Conservation (phyloP, 1,139 yeast species). For the Scheffersomyces cryptocercus region DNA sequence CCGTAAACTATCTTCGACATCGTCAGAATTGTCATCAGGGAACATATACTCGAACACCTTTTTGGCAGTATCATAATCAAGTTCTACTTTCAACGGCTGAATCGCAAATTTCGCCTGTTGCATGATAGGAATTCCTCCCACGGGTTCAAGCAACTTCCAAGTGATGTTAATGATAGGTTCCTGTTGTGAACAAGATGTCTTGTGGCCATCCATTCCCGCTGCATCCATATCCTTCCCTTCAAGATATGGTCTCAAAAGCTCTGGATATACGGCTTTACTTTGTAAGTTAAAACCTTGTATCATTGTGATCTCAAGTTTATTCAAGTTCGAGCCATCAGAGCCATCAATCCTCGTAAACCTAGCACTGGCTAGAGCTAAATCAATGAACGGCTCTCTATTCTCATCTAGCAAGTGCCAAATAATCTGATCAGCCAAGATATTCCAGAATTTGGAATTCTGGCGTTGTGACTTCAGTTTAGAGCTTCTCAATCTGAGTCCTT, state of each 20-base stretch:
- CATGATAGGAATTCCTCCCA: slow-evolving; percentile 80
- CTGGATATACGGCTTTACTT: slow-evolving; percentile 65
- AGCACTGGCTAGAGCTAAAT: slow-evolving; percentile 66
- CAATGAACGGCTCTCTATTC: slow-evolving; percentile 64
- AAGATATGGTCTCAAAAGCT: slow-evolving; percentile 59
- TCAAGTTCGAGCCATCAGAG: slow-evolving; percentile 57
- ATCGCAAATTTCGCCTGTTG: slow-evolving; percentile 50
- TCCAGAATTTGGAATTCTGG: slow-evolving; percentile 32
- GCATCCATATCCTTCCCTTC: slow-evolving; percentile 10
- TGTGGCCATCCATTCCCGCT: slow-evolving; percentile 5
- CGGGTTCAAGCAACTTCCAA: slow-evolving; percentile 78
- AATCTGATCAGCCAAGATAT: slow-evolving; percentile 59
- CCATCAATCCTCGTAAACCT: slow-evolving; percentile 60
- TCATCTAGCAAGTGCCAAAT: slow-evolving; percentile 71
- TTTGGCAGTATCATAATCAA: slow-evolving; percentile 70
- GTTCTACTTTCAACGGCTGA: slow-evolving; percentile 69
- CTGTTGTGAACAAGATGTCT: slow-evolving; percentile 5
- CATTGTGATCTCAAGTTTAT: slow-evolving; percentile 59
- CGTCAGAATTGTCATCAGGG: slow-evolving; percentile 42
- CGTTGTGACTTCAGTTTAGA: slow-evolving; percentile 33
- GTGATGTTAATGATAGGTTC: slow-evolving; percentile 51
- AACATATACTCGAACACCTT: slow-evolving; percentile 64
- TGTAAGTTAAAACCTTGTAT: slow-evolving; percentile 73
- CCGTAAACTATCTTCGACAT: background rate
- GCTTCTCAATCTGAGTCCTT: slow-evolving; percentile 59